Percentiles rank a stretch among this genome's conserved stretches.
These are phyloP conservation scores for Yarrowia sp. DNA, from an alignment of 805 yeast species.

Conservation along the genomic window DNA sequence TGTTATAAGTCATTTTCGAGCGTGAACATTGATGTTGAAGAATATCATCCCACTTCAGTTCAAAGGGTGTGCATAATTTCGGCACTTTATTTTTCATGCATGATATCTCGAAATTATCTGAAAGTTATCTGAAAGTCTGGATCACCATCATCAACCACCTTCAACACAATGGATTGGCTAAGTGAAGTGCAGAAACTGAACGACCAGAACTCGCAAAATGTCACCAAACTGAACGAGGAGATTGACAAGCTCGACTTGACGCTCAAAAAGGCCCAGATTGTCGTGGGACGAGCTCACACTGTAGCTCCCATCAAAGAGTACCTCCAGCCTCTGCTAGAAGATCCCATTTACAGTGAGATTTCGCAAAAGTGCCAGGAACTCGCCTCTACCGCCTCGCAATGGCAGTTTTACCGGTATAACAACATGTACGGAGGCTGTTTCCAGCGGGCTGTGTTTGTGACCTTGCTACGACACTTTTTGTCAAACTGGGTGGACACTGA, in stretches of 20 bases:
- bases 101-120: neutral
- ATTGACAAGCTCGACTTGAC: conserved; percentile 29
- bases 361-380: conserved; percentile 10
- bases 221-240: conserved; percentile 13
- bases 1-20: neutral
- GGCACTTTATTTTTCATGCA: conserved; percentile 19
- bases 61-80: too few relatives aligned
- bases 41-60: neutral
- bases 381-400: conserved; percentile 21
- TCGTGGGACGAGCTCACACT: conserved; percentile 20
- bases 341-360: conserved; percentile 21
- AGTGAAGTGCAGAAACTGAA: conserved; percentile 28
- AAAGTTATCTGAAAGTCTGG: conserved; percentile 1
- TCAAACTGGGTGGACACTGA: conserved; percentile 28
- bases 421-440: conserved; percentile 34
- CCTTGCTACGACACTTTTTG: conserved; percentile 15
- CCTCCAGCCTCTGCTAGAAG: conserved; percentile 26
- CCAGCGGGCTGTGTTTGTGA: conserved; percentile 35
- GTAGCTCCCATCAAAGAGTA: conserved; percentile 27
- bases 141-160: neutral
- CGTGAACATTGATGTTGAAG: neutral
- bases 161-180: conserved; percentile 21
- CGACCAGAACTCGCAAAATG: conserved; percentile 27
- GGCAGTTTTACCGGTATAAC: conserved; percentile 38
- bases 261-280: conserved; percentile 22